phyloP scores from a whole-genome alignment of 2,329 filamentous ascomycete genomes.

The Penicillium corylophilum region DNA sequence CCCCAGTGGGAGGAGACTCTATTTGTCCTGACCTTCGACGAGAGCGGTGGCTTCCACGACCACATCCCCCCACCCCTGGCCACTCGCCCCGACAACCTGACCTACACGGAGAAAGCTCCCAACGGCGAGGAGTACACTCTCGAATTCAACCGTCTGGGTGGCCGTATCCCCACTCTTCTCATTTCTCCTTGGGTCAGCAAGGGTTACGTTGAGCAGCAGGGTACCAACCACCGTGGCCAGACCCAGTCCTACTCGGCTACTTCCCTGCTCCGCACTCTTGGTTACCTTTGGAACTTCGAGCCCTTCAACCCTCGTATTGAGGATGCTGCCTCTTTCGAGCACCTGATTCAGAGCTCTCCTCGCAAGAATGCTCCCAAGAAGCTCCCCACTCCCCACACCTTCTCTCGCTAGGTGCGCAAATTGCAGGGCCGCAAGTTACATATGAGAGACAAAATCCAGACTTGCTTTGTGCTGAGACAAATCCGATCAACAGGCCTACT shows the following conservation, averaged over 20 bases:
- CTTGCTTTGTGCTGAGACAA: too few species aligned
- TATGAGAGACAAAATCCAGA: too few species aligned
- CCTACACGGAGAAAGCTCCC: conserved; percentile 31
- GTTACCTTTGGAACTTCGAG: conserved; percentile 33
- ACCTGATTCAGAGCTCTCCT: conserved; percentile 18
- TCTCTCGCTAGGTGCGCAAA: background rate
- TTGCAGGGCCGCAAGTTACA: background rate
- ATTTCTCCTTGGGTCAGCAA: conserved; percentile 31
- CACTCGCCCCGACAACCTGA: conserved; percentile 31
- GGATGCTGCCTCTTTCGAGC: conserved; percentile 28
- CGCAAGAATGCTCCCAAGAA: background rate
- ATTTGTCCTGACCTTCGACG: conserved; percentile 38
- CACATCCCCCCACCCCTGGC: conserved; percentile 34
- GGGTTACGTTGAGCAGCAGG: conserved; percentile 30
- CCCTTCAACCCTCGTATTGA: conserved; percentile 29
- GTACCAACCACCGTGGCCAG: conserved; percentile 15
- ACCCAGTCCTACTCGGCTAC: conserved; percentile 25
- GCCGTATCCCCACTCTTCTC: conserved; percentile 29
- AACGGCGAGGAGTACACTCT: conserved; percentile 28
- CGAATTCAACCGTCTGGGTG: conserved; percentile 29
- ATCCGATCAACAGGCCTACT: too few species aligned
- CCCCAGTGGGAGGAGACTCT: conserved; percentile 36
- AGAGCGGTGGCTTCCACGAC: conserved; percentile 39
- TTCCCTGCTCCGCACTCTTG: conserved; percentile 27
- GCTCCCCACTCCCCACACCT: background rate